phyloP scores from a whole-genome alignment of 306 rosid species.

The Rubus idaeus region DNA sequence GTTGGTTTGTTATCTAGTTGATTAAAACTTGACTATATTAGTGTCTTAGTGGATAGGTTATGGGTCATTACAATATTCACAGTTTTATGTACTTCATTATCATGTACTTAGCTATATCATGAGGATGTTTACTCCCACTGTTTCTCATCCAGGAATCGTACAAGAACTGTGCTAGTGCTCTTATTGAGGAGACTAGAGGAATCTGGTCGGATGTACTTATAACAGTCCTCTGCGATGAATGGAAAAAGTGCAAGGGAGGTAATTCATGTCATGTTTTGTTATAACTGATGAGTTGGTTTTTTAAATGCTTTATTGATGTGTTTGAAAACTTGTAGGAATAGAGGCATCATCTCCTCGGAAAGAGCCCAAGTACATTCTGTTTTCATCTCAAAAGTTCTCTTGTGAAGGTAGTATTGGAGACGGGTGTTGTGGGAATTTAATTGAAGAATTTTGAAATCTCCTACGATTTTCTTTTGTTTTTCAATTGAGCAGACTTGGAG shows the following conservation, averaged over 20 bases:
- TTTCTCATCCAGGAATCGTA: conserved; percentile 62
- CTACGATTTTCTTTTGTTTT: neutral
- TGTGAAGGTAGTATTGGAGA: conserved; percentile 45
- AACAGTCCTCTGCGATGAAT: conserved; percentile 67
- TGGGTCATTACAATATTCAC: neutral
- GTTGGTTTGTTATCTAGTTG: neutral
- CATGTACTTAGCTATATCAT: neutral
- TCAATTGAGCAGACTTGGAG: neutral
- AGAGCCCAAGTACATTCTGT: conserved; percentile 63
- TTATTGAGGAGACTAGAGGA: conserved; percentile 71
- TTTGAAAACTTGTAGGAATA: conserved; percentile 55
- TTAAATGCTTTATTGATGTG: conserved; percentile 23
- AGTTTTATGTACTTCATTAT: neutral
- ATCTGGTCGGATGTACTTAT: conserved; percentile 78
- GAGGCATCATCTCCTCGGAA: conserved; percentile 83
- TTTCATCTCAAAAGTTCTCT: conserved; percentile 46
- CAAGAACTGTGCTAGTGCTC: conserved; percentile 53
- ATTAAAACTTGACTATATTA: neutral
- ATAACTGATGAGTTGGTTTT: conserved; percentile 21
- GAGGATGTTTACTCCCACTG: neutral
- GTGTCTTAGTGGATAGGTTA: neutral
- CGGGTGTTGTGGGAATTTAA: neutral
- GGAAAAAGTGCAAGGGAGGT: conserved; percentile 95
- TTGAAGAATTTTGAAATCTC: conserved; percentile 1
- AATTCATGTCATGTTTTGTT: conserved; percentile 27